Evolutionary conservation across 805 yeast species (phyloP), one percentile per base, ranked within the genome.

Genomic region (Suhomyces sp.): DNA sequence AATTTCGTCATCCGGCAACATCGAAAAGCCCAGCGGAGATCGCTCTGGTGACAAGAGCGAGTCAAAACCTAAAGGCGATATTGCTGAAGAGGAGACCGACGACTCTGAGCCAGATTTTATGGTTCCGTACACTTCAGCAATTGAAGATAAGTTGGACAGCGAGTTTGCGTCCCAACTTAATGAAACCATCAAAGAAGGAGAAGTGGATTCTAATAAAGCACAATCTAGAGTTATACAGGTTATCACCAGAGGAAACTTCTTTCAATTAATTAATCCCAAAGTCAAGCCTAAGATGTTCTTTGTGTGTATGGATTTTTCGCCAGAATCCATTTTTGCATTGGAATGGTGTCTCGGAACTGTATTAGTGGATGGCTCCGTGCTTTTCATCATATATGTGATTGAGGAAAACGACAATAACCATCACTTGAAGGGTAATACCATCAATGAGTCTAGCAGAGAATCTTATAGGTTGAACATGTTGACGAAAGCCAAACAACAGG

Each of bases 281-380:
- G 64, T 70, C 47, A 75, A 75, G 53, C 79, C 79, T 40, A 82
- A 83, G 58, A 80, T 88, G 63, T 89, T 84, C 66, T 69, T 91
- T 46, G 78, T 90, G 19, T 89, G 94, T 61, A 81, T 87, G 73
- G 97, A 92, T 65, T 79, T 87, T 56, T 84, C 93, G 3, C 87
- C 89, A 0, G 97, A 90, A 64, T 85, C 96, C 2, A 76, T 78
- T 37, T 87, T 87, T 66, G 94, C 97, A 0, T 74, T 92, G 20
- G 94, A 89, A 61, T 91, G 97, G 87, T 82, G 91, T 43, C 76
- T 92, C 58, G 97, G 97, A 2, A 82, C 96, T 0, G 86, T 90
- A 0, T 75, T 91, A 45, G 86, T 85, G 20, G 91, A 89, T 61
- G 94, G 94, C 0, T 87, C 90, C 49, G 89, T 91, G 0, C 68